phyloP scores from a whole-genome alignment of 768 basidiomycete genomes.

The Russula compacta region DNA sequence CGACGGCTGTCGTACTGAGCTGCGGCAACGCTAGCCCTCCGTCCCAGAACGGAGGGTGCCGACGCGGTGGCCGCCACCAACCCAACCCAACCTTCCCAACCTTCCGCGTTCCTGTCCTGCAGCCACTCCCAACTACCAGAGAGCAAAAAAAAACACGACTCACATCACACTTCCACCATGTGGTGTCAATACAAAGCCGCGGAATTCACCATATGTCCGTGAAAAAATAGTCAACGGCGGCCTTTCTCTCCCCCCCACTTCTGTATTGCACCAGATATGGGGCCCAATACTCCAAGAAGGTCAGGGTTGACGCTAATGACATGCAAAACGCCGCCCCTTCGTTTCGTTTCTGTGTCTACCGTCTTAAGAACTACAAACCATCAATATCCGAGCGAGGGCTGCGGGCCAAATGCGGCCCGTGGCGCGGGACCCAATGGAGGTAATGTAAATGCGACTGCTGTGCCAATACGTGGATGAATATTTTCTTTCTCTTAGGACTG shows the following conservation, averaged over 20 bases:
- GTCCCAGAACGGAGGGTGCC: constrained; percentile 1
- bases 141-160: neutral
- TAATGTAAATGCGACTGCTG: neutral
- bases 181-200: neutral
- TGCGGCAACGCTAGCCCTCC: neutral
- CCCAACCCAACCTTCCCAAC: too few species aligned
- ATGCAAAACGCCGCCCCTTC: neutral
- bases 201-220: neutral
- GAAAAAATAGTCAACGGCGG: neutral
- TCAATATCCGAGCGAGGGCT: neutral
- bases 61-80: neutral
- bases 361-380: neutral
- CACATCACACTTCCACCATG: too few species aligned
- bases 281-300: neutral
- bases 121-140: too few species aligned
- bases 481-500: neutral
- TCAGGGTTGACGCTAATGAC: neutral
- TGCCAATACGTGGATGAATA: neutral
- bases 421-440: neutral
- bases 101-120: neutral
- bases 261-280: neutral
- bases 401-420: neutral
- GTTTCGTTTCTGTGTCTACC: neutral
- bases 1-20: neutral
- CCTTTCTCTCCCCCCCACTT: neutral